phyloP scores from a whole-genome alignment of 2,329 filamentous ascomycete species.

The Fusarium brevicatenulatum region DNA sequence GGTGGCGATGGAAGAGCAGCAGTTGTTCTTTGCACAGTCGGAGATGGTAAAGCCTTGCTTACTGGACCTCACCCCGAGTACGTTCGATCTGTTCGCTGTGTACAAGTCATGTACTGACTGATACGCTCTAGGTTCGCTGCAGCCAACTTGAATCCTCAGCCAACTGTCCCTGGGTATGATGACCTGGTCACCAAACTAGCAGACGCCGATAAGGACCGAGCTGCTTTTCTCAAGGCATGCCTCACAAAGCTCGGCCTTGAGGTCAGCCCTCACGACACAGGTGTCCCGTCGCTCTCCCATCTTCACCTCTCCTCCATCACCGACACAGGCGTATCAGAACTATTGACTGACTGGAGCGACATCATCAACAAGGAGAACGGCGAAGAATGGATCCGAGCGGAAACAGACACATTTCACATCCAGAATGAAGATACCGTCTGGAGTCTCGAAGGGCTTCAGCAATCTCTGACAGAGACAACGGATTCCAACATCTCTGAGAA shows the following conservation, averaged over 20 bases:
- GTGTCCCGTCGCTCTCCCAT: constrained; percentile 81
- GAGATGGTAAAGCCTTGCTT: constrained; percentile 80
- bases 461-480: constrained; percentile 56
- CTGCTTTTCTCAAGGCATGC: constrained; percentile 81
- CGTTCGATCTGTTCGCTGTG: constrained; percentile 10
- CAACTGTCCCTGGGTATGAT: constrained; percentile 74
- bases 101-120: neutral
- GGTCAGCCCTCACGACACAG: constrained; percentile 73
- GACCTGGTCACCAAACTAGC: constrained; percentile 74
- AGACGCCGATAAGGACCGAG: constrained; percentile 75
- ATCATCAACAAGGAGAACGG: constrained; percentile 73
- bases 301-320: constrained; percentile 82
- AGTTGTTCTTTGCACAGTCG: constrained; percentile 83
- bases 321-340: constrained; percentile 70
- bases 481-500: constrained; percentile 43
- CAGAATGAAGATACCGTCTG: constrained; percentile 72
- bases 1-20: constrained; percentile 79
- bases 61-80: constrained; percentile 94
- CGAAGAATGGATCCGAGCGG: constrained; percentile 79
- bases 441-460: constrained; percentile 64
- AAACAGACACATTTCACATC: constrained; percentile 84
- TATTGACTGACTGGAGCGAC: constrained; percentile 73
- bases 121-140: constrained; percentile 76
- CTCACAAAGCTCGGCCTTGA: constrained; percentile 84
- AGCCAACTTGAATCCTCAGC: constrained; percentile 76